phyloP scores from a whole-genome alignment of 352 stramenopile species.

The Phytophthora cryptogea region DNA sequence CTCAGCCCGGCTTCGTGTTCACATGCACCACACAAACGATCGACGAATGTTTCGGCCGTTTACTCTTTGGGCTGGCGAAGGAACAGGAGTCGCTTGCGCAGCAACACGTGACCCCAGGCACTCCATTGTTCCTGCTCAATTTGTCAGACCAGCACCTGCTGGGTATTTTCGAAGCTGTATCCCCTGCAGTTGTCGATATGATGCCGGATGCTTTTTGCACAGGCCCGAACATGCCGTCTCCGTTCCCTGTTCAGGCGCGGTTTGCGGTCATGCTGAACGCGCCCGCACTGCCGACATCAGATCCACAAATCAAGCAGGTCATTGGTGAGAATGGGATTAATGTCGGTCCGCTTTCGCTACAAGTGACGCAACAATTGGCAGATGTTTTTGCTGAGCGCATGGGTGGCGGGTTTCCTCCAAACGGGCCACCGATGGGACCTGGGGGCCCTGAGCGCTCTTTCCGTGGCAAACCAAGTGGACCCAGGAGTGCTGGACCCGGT shows the following conservation, averaged over 20 bases:
- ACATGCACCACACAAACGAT: slow-evolving; percentile 82
- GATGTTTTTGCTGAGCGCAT: slow-evolving; percentile 79
- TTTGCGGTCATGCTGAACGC: slow-evolving; percentile 77
- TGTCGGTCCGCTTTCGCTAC: slow-evolving; percentile 63
- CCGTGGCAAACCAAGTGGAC: slow-evolving; percentile 25
- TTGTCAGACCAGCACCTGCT: slow-evolving; percentile 84
- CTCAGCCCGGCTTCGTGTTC: slow-evolving; percentile 80
- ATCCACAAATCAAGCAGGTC: slow-evolving; percentile 75
- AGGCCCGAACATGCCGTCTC: slow-evolving; percentile 56
- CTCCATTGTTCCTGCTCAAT: slow-evolving; percentile 87
- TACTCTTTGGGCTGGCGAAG: slow-evolving; percentile 77
- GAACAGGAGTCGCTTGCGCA: slow-evolving; percentile 72
- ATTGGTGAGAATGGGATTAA: slow-evolving; percentile 63
- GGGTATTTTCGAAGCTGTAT: slow-evolving; percentile 85
- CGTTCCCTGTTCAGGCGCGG: slow-evolving; percentile 74
- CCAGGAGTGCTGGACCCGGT: slow-evolving; percentile 10
- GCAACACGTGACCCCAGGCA: slow-evolving; percentile 72
- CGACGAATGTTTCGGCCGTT: slow-evolving; percentile 87
- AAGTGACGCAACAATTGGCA: slow-evolving; percentile 68
- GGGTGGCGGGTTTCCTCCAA: slow-evolving; percentile 49
- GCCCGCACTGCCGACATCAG: slow-evolving; percentile 65
- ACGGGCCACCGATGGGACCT: slow-evolving; percentile 26
- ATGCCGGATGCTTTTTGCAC: slow-evolving; percentile 79
- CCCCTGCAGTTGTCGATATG: slow-evolving; percentile 73
- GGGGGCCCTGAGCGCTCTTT: slow-evolving; percentile 26